Conservation (phyloP, 2,329 filamentous ascomycete species). For the Aspergillus fumigatus region DNA sequence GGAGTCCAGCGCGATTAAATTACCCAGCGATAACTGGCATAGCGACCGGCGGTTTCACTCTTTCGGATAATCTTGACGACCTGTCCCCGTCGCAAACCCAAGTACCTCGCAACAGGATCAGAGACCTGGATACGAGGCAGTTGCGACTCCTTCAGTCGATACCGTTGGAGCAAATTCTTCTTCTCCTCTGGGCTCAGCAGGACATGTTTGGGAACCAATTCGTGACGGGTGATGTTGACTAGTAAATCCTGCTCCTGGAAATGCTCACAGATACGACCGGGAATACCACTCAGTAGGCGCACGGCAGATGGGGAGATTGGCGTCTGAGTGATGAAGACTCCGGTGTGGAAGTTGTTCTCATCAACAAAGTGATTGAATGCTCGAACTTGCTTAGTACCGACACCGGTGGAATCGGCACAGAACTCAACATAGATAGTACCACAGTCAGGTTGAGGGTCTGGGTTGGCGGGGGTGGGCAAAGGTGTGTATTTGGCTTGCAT, state of each 20-base stretch:
- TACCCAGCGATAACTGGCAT: constrained; percentile 85
- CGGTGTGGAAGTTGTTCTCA: constrained; percentile 77
- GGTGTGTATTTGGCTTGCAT: constrained; percentile 85
- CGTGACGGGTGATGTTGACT: constrained; percentile 97
- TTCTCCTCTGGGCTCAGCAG: constrained; percentile 89
- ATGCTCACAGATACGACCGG: constrained; percentile 79
- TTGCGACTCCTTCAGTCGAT: constrained; percentile 96
- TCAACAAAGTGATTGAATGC: constrained; percentile 79
- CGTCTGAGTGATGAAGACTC: constrained; percentile 82
- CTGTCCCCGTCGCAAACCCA: constrained; percentile 84
- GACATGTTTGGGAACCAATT: constrained; percentile 91
- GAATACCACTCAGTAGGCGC: constrained; percentile 75
- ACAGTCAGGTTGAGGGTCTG: constrained; percentile 67
- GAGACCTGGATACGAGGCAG: constrained; percentile 85
- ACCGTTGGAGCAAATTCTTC: constrained; percentile 74
- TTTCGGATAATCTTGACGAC: constrained; percentile 98
- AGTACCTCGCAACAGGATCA: constrained; percentile 88
- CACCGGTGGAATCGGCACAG: constrained; percentile 63
- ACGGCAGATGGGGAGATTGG: constrained; percentile 80
- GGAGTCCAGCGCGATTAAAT: constrained; percentile 29
- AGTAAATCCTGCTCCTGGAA: constrained; percentile 94
- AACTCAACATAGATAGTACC: constrained; percentile 95
- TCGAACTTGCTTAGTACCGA: constrained; percentile 91
- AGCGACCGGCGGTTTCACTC: constrained; percentile 91
- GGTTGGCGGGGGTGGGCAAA: constrained; percentile 63